Base-by-base conservation (phyloP, 345 rosid species). In the Brassica rapa region DNA sequence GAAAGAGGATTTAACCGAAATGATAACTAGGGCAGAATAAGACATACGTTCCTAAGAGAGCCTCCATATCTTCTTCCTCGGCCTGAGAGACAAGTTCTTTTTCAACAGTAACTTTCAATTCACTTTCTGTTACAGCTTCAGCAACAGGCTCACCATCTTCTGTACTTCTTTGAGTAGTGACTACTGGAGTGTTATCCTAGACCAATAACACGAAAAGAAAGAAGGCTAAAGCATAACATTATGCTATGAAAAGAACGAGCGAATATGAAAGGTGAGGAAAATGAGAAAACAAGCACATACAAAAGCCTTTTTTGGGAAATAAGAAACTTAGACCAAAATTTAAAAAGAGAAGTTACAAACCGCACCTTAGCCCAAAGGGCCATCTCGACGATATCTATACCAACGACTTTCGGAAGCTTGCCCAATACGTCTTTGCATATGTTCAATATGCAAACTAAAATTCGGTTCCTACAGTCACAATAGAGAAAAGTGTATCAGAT, bases 51-150 rank as follows among this genome's bases (percentile, higher is more conserved):
- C 91, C 98, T 77, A 95, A 84, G 62, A 95, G 94, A 80, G 98
- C 97, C 86, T 95, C 98, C 93, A 93, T 93, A 76, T 95, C 99
- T 83, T 94, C 97, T 87, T 94, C 97, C 87, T 95, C 98, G 1
- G 90, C 99, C 83, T 95, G 99, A 64, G 97, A 93, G 76, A 96
- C 99, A 32, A 96, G 88, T 72, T 91, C 99, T 74, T 81, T 91
- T 83, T 96, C 99, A 82, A 96, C 96, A 75, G 88, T 93, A 69
- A 95, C 97, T 85, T 91, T 88, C 85, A 91, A 66, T 66, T 91
- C 96, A 75, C 79, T 86, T 89, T 89, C 96, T 66, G 86, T 74
- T 61, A 82, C 87, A 66, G 84, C 25, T 83, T 88, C 86, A 75
- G 73, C 83, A 78, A 91, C 86, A 75, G 92, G 93, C 75, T 89